Percentiles rank a stretch among this genome's conserved stretches.
Conservation (phyloP, 2,329 filamentous ascomycete genomes). For the Penicillium sp. region DNA sequence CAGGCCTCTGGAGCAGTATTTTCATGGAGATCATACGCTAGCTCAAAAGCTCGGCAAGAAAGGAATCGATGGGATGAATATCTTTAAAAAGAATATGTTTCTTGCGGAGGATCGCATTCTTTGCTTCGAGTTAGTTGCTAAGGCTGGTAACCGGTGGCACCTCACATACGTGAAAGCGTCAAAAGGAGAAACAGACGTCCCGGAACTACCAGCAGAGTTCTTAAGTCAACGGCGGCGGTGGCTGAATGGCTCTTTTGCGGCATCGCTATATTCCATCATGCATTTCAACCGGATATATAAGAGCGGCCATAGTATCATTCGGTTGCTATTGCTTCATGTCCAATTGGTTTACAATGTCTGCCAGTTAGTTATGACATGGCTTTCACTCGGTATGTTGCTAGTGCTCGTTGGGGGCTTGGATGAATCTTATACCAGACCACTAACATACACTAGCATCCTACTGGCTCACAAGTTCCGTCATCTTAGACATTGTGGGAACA, state of each 20-base stretch:
- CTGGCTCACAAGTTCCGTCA: constrained; percentile 93
- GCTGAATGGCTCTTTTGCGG: constrained; percentile 97
- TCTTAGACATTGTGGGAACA: constrained; percentile 89
- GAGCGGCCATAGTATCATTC: constrained; percentile 88
- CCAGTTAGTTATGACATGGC: constrained; percentile 86
- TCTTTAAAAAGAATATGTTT: constrained; percentile 99
- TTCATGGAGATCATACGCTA: constrained; percentile 94
- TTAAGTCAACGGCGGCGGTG: constrained; percentile 94
- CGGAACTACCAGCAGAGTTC: constrained; percentile 90
- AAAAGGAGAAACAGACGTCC: constrained; percentile 96
- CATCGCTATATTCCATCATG: constrained; percentile 91
- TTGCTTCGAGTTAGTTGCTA: constrained; percentile 95
- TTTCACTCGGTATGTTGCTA: constrained; percentile 54
- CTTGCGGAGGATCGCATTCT: constrained; percentile 98
- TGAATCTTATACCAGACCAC: constrained; percentile 14
- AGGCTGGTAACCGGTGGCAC: constrained; percentile 97
- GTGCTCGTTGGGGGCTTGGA: not conserved
- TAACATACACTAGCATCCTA: constrained; percentile 67
- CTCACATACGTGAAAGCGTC: constrained; percentile 95
- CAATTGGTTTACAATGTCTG: constrained; percentile 90
- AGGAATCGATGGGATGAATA: constrained; percentile 98
- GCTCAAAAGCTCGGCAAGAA: constrained; percentile 91
- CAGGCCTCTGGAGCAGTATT: constrained; percentile 90
- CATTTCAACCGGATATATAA: constrained; percentile 97
- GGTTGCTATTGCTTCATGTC: constrained; percentile 95